These are phyloP conservation scores for Blastobotrys parvus DNA, from an alignment of 805 yeast genomes.

Conservation along the genomic window DNA sequence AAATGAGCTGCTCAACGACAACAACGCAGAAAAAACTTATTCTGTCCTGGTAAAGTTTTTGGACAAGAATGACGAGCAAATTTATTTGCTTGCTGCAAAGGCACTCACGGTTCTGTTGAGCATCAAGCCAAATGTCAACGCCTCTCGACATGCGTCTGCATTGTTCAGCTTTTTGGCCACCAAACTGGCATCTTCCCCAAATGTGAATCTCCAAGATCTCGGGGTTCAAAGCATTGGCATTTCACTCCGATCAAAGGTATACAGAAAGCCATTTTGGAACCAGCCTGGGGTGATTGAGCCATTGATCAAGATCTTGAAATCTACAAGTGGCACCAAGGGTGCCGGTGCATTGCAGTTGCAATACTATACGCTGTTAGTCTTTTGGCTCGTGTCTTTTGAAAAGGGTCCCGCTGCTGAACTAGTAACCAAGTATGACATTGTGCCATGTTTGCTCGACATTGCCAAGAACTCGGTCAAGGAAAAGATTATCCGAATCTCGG, in stretches of 20 bases:
- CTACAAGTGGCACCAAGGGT: constrained; percentile 27
- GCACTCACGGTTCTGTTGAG: constrained; percentile 43
- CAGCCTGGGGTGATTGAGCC: constrained; percentile 40
- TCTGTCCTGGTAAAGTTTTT: constrained; percentile 38
- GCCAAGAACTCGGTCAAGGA: constrained; percentile 83
- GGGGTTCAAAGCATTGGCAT: constrained; percentile 59
- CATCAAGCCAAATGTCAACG: constrained; percentile 14
- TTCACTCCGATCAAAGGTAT: constrained; percentile 43
- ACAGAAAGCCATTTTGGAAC: constrained; percentile 46
- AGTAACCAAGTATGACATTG: constrained; percentile 44
- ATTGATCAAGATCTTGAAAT: constrained; percentile 39
- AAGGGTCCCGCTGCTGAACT: constrained; percentile 39
- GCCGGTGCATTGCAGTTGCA: constrained; percentile 64
- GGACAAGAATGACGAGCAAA: constrained; percentile 46
- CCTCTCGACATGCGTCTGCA: constrained; percentile 32
- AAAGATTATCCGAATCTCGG: constrained; percentile 78
- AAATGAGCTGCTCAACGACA: constrained; percentile 33
- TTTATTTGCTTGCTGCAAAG: constrained; percentile 48
- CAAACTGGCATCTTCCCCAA: constrained; percentile 30
- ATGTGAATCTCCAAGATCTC: constrained; percentile 48
- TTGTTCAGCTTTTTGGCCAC: constrained; percentile 25
- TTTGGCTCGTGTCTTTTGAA: constrained; percentile 83
- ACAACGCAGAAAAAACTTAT: constrained; percentile 44
- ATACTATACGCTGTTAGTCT: constrained; percentile 65
- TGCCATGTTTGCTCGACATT: constrained; percentile 40